Base-by-base conservation (phyloP, 2,329 filamentous ascomycete genomes). In the Ophiostoma novo-ulmi region DNA sequence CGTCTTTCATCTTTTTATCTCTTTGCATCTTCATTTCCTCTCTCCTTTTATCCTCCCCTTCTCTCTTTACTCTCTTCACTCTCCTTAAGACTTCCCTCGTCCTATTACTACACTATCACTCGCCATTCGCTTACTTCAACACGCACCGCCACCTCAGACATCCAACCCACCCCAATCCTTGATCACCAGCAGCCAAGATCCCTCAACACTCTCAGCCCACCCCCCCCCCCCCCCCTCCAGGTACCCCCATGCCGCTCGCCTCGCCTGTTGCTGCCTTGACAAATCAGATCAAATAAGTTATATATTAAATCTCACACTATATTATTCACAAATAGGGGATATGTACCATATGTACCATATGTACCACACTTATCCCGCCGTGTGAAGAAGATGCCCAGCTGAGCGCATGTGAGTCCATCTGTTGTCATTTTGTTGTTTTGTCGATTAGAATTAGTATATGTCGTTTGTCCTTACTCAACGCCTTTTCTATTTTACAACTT, bases 221-320 rank as follows among this genome's bases (percentile, higher is more conserved):
- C 44, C 5, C 13, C 13, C 17, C 31, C 3, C 44, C 44, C 44
- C 44, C 44, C 17, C 69, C 69, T 48, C 55, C 64, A 36, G 22
- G 14, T 22, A 44, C 63, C 39, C 48, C 26, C 38, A 44, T 66
- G 44, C 63, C 48, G 61, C 38, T 69, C 31, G 38, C 67, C 48
- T 64, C 31, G 39, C 20, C 52, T 48, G 38, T 65, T 67, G 70
- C 68, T 68, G 68, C 63, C 70, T 71, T 68, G 70, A 71, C 70
- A 66, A 69, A 69, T 71, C n/a, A 58, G 22, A 58, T 58, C 52
- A 10, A 58, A 58, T 36, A 69, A 69, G 69, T 52, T 22, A 70
- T 63, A 35, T 44, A 39, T 67, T 52, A 39, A 61, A 38, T 17
- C 48, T 61, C 5, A 26, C n/a, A 44, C 63, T 38, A 48, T 64